A percentile compares a stretch with the other conserved stretches of the same genome.
Conservation (phyloP, 2,329 filamentous ascomycete genomes). For the Diplodia corticola region DNA sequence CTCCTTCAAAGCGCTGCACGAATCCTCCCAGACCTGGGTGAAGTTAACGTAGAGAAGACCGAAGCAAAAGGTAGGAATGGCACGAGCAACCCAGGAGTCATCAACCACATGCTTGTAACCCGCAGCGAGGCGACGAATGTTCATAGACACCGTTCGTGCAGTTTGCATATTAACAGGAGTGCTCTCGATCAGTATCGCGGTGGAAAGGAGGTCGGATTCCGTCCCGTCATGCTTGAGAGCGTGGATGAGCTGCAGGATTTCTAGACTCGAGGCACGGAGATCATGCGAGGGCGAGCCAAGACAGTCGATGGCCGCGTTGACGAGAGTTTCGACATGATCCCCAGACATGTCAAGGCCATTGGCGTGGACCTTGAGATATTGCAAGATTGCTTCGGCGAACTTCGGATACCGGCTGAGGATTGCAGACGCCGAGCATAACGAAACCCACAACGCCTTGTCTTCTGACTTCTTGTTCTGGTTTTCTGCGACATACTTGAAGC, state of each 20-base stretch:
- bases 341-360: constrained; percentile 51
- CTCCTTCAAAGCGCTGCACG: constrained; percentile 71
- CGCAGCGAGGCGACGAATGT: constrained; percentile 73
- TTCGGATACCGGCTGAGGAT: constrained; percentile 59
- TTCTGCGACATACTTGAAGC: constrained; percentile 70
- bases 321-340: constrained; percentile 61
- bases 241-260: constrained; percentile 66
- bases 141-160: constrained; percentile 76
- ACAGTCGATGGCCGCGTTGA: constrained; percentile 68
- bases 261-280: constrained; percentile 71
- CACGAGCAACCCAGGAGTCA: constrained; percentile 65
- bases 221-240: constrained; percentile 47
- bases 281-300: constrained; percentile 73
- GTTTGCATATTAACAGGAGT: constrained; percentile 76
- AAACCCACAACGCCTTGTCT: constrained; percentile 56
- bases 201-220: constrained; percentile 54
- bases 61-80: constrained; percentile 81
- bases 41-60: constrained; percentile 85
- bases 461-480: constrained; percentile 48
- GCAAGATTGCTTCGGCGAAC: constrained; percentile 41
- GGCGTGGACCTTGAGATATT: constrained; percentile 67
- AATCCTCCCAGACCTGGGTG: constrained; percentile 84
- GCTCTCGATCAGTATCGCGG: constrained; percentile 78
- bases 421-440: constrained; percentile 65
- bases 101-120: constrained; percentile 61